These are phyloP conservation scores for Lepidium aucheri DNA, from an alignment of 345 rosid genomes.

Conservation along the genomic window DNA sequence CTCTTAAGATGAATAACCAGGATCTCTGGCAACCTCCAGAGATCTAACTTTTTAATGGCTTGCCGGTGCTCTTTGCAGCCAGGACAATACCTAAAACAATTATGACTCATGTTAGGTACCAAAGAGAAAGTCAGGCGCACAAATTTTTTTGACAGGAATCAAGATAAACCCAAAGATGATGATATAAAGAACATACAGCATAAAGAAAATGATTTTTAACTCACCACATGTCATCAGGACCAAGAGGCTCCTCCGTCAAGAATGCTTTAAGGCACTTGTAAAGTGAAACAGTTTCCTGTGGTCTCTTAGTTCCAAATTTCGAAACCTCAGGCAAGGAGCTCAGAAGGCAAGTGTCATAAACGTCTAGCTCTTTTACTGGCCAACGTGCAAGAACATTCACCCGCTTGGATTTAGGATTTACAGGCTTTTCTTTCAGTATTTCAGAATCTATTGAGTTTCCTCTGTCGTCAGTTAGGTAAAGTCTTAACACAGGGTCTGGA, in stretches of 20 bases:
- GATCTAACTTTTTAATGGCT: constrained; percentile 92
- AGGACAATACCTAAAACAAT: constrained; percentile 76
- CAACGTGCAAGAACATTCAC: constrained; percentile 66
- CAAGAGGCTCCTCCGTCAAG: constrained; percentile 95
- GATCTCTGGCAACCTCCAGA: constrained; percentile 95
- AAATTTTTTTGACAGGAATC: neutral
- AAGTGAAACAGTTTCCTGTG: constrained; percentile 76
- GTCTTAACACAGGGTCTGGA: constrained; percentile 48
- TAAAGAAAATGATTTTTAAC: constrained; percentile 12
- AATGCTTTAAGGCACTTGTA: constrained; percentile 96
- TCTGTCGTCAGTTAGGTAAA: constrained; percentile 62
- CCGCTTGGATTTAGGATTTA: constrained; percentile 34
- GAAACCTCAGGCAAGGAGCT: constrained; percentile 66
- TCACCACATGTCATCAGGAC: constrained; percentile 99
- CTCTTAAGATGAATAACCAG: constrained; percentile 90
- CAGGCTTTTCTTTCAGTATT: constrained; percentile 49
- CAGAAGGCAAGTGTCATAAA: constrained; percentile 47
- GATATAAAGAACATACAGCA: neutral
- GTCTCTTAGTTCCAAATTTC: constrained; percentile 64
- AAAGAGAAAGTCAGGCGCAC: neutral
- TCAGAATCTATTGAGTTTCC: constrained; percentile 43
- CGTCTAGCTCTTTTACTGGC: constrained; percentile 58
- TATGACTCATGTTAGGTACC: constrained; percentile 15
- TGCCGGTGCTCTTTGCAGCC: constrained; percentile 81
- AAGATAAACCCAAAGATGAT: neutral